Evolutionary conservation across 208 protist species (phyloP), one percentile per base, ranked within the genome.

Genomic region (Crithidia brevicula): DNA sequence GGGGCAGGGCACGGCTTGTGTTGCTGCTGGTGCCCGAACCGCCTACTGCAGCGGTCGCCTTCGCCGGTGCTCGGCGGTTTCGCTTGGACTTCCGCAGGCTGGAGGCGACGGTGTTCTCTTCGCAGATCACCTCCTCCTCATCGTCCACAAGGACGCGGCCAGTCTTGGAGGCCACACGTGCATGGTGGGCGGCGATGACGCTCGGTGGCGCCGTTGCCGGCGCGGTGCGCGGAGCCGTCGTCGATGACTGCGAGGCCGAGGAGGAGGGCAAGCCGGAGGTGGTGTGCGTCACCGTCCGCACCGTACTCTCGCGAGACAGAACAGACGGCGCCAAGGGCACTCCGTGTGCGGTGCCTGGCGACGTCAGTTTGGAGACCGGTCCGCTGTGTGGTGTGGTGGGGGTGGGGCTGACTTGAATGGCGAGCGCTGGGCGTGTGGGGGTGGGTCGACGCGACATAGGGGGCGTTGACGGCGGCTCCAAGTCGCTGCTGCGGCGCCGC

Each of bases 81-180:
- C 28, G 59, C 16, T 28, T 34, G 9, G 71, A 51, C 42, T 60
- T 33, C 2, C 18, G 57, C 30, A 23, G 28, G 6, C 25, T 23
- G 2, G 42, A 54, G 0, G 59, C n/a, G 38, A 79, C 60, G 13
- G 62, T 70, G 56, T 76, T 70, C 13, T 22, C 62, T 15, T 69
- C 70, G 18, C 47, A 71, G 1, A 79, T 45, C 34, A 79, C 42
- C 33, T 79, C 73, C 22, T 79, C 73, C 10, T 77, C 72, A 31
- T 73, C 73, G 23, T 73, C 59, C 9, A 79, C 66, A 16, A 79
- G 46, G 15, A 79, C 73, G 3, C 73, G 73, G 18, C 73, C 73
- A 7, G 73, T 79, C 59, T 74, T 66, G 23, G 57, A 63, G 11
- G 66, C 57, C 22, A 79, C 52, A 38, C 51, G 73, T 10, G 73